These are phyloP conservation scores for Citrus unshiu DNA, from an alignment of 345 rosid genomes.

Conservation along the genomic window DNA sequence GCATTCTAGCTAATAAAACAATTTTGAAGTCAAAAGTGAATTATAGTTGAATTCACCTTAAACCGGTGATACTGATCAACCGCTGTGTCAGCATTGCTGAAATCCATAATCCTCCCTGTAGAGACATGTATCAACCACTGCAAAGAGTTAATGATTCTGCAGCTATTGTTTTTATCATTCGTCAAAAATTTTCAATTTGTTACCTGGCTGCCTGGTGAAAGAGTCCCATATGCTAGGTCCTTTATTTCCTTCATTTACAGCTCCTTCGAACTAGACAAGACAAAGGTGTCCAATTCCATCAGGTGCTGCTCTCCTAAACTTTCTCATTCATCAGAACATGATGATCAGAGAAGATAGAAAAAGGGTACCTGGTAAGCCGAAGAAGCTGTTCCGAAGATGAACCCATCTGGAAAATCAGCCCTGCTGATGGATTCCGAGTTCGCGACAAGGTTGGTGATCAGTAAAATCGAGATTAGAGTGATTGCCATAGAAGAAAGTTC, in stretches of 20 bases:
- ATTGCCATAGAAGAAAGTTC: constrained; percentile 15
- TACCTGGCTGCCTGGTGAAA: constrained; percentile 73
- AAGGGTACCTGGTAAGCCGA: constrained; percentile 79
- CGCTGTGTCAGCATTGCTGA: constrained; percentile 91
- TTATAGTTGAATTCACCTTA: constrained; percentile 37
- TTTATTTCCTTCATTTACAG: constrained; percentile 83
- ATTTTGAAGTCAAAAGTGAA: constrained; percentile 11
- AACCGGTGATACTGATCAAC: constrained; percentile 91
- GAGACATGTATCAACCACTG: background rate
- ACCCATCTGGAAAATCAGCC: constrained; percentile 70
- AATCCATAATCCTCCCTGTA: constrained; percentile 81
- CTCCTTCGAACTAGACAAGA: constrained; percentile 76
- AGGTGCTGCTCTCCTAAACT: background rate
- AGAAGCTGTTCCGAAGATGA: constrained; percentile 85
- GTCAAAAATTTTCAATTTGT: background rate
- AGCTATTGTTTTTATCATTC: background rate
- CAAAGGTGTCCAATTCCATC: background rate
- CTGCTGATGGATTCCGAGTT: constrained; percentile 52
- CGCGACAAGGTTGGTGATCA: constrained; percentile 6
- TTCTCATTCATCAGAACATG: background rate
- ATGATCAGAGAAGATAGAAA: background rate
- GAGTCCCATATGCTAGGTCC: constrained; percentile 92
- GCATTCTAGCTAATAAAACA: background rate
- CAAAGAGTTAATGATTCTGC: background rate
- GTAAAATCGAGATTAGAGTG: constrained; percentile 12